Evolutionary conservation across 805 yeast species (phyloP), one percentile per base, ranked within the genome.

Genomic region (Yarrowia deformans): DNA sequence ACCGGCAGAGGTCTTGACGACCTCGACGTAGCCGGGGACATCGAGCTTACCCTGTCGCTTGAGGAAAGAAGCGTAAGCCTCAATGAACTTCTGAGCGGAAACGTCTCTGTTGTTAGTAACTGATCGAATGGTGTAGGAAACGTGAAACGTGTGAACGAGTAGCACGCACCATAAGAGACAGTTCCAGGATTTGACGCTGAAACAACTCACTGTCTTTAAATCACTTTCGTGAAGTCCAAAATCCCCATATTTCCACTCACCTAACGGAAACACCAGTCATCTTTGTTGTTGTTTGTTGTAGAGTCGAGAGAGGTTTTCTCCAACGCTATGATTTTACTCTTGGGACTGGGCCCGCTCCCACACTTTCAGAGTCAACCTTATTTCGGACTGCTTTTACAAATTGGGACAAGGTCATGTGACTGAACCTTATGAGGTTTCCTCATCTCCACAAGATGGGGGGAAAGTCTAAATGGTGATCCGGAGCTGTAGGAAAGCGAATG

Each of bases 41-140:
- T 94, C 98, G 82, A 95, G 90, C 86, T 93, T 93, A 89, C 98
- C 99, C 88, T 96, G 99, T 86, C 98, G 93, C 88, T 95, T 98
- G 86, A 95, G 91, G 91, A 95, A 95, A 83, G 91, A 91, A 81
- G 99, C 98, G 89, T 95, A 95, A 85, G 98, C 97, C 88, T 92
- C 93, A 85, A 95, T 94, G 88, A 95, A 95, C 77, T 91, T 96
- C 90, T 95, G 98, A 85, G 99, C 99, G 86, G 98, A 97, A 86
- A 95, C 99, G 98, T 95, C 99, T 90, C 97, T 93, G 79, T 50
- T 29, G 68, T 69, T 60, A 43, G 46, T 69, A 23, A 45, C 32
- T 43, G 71, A 14, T 5, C 18, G 32, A 16, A 3, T 23, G 29
- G 29, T 23, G 23, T 34, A 14, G 12, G 6, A 9, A 16, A 52